Base-by-base conservation (phyloP, 139 green algal species). In the Chlamydomonas sp. region DNA sequence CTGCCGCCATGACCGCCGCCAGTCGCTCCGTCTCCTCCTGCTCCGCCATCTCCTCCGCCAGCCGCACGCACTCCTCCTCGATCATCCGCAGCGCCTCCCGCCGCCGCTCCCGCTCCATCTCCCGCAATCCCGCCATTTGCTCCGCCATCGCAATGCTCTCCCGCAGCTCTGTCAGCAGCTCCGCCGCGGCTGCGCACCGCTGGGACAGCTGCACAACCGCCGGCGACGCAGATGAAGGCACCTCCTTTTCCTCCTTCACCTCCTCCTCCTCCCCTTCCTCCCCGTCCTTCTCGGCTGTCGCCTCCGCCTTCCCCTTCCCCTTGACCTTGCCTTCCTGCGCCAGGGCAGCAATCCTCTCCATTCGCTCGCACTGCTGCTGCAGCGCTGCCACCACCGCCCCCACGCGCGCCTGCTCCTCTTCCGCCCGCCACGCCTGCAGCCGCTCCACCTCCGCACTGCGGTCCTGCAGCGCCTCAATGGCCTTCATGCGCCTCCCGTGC, bases 1-100 rank as follows among this genome's bases (percentile, higher is more conserved):
- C 83, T 15, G 83, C 83, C 83, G 7, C n/a, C 83, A 87, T 87
- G 1, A 87, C 15, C 61, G 20, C 14, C 61, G 73, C 73, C 83
- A 87, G 62, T 6, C 73, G 72, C 15, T 87, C 83, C n/a, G 83
- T 87, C 83, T 87, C 83, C 83, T 87, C 83, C 4, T 17, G 62
- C 73, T 62, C 72, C 63, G 73, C 83, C 83, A 87, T 80, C 17
- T 87, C 83, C 71, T 80, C 83, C 31, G 83, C 83, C 83, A 87
- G 72, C 71, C 18, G 63, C 4, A 87, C 83, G 18, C 83, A 87
- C 83, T 87, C 83, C 1, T 81, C 72, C 83, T 87, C 83, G 18
- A 87, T 87, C 83, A 87, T 31, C 6, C 73, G 72, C 62, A 87
- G 83, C 72, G 83, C 83, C 4, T 66, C 62, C 62, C 83, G 83